A percentile compares a stretch with the other conserved stretches of the same genome.
Conservation (phyloP, 192 early-diverging fungal genomes). For the Oehlia diaphana region DNA sequence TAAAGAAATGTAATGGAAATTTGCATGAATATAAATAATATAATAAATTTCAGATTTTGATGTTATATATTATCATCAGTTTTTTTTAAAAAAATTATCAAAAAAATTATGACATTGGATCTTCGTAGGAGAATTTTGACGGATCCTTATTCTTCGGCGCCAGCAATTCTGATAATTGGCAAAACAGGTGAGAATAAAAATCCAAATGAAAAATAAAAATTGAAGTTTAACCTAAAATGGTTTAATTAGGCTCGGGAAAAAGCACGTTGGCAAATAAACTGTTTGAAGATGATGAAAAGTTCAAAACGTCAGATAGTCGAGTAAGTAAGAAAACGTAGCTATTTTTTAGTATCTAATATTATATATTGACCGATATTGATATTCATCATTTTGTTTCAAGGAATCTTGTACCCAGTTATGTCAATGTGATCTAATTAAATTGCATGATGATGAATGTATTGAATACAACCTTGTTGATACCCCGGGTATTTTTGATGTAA, state of each 20-base stretch:
- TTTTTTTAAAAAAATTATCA: too few relatives aligned
- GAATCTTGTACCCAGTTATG: not conserved
- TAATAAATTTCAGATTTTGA: too few relatives aligned
- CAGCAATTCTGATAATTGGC: not conserved
- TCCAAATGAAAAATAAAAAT: not conserved
- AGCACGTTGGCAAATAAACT: not conserved
- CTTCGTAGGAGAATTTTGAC: not conserved
- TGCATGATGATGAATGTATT: not conserved
- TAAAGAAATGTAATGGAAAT: too few relatives aligned
- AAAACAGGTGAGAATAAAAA: not conserved
- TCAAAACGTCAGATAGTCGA: not conserved
- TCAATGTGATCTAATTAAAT: not conserved
- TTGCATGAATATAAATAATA: too few relatives aligned
- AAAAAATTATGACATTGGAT: not conserved
- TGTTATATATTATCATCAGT: too few relatives aligned
- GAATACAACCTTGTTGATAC: not conserved
- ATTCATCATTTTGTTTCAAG: not conserved
- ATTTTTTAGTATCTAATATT: not conserved
- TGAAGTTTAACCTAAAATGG: not conserved
- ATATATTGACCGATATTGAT: not conserved
- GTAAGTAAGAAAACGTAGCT: not conserved
- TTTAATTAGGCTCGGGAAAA: not conserved
- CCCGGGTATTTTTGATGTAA: not conserved
- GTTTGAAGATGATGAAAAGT: not conserved
- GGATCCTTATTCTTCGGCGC: not conserved